These are phyloP conservation scores for Globisporangium parvum DNA, from an alignment of 352 stramenopile genomes.

Conservation along the genomic window DNA sequence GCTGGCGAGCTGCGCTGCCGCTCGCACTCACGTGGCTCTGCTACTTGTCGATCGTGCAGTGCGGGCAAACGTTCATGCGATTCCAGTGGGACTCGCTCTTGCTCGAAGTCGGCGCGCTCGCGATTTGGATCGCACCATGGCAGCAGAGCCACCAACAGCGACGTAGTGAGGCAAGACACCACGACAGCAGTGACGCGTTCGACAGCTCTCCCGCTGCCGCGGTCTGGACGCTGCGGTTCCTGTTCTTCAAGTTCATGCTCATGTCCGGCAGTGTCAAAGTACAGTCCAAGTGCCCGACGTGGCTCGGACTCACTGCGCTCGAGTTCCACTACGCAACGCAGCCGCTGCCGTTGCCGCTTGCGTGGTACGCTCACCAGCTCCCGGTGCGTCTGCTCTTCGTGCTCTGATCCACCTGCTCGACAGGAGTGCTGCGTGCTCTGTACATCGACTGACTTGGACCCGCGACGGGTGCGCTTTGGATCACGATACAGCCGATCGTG, in stretches of 20 bases:
- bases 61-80: conserved; percentile 84
- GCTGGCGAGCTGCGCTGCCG: conserved; percentile 27
- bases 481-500: conserved; percentile 43
- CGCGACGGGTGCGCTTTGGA: not conserved
- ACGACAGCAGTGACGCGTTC: conserved; percentile 15
- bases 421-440: not conserved
- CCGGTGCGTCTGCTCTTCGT: conserved; percentile 30
- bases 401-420: too few species aligned
- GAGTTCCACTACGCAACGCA: conserved; percentile 91
- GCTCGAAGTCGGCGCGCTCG: conserved; percentile 78
- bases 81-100: conserved; percentile 94
- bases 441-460: not conserved
- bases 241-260: conserved; percentile 94
- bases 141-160: conserved; percentile 9
- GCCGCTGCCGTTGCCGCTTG: conserved; percentile 69
- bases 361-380: conserved; percentile 83
- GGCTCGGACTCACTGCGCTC: conserved; percentile 84
- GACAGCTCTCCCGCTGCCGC: conserved; percentile 19
- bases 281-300: conserved; percentile 86
- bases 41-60: conserved; percentile 73
- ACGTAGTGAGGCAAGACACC: not conserved
- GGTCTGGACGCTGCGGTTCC: conserved; percentile 74
- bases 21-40: conserved; percentile 43
- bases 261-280: conserved; percentile 91
- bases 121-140: conserved; percentile 42